Evolutionary conservation across 148 eudicot genomes (phyloP).

Genomic region (Fagopyrum esculentum): DNA sequence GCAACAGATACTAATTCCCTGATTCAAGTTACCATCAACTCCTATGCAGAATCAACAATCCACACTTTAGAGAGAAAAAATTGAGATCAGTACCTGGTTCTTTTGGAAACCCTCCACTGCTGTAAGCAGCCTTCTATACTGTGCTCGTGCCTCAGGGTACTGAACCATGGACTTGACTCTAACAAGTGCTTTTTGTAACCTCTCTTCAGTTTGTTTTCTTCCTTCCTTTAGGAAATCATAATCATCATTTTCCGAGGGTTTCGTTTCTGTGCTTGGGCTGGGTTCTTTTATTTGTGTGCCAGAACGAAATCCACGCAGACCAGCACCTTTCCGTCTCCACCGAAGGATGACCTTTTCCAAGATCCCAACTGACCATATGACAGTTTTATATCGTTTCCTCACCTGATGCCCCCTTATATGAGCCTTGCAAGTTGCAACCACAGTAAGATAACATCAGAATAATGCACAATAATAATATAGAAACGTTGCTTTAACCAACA

Average conservation of each 20-base stretch:
- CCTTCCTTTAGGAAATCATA: conserved; percentile 54
- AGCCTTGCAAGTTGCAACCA: conserved; percentile 43
- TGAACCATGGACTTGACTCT: conserved; percentile 66
- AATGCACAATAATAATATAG: background rate
- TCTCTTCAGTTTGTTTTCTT: conserved; percentile 45
- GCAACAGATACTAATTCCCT: background rate
- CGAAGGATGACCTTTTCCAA: conserved; percentile 67
- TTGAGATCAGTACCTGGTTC: conserved; percentile 30
- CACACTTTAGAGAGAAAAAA: background rate
- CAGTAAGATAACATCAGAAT: background rate
- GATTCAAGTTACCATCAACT: background rate
- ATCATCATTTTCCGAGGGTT: conserved; percentile 43
- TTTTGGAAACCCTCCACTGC: conserved; percentile 39
- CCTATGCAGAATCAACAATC: background rate
- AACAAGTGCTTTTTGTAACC: conserved; percentile 51
- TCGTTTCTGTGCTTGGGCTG: conserved; percentile 9
- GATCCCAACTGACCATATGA: conserved; percentile 64
- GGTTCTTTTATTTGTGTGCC: conserved; percentile 27
- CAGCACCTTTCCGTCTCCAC: conserved; percentile 61
- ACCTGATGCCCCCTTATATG: conserved; percentile 77
- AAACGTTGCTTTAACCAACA: background rate
- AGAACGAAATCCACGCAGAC: conserved; percentile 62
- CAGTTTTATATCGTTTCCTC: conserved; percentile 54
- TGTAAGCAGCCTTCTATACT: conserved; percentile 52
- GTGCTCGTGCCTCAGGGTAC: conserved; percentile 53